Base-by-base conservation (phyloP, 768 basidiomycete genomes). In the Sistotremastrum niveocremeum region DNA sequence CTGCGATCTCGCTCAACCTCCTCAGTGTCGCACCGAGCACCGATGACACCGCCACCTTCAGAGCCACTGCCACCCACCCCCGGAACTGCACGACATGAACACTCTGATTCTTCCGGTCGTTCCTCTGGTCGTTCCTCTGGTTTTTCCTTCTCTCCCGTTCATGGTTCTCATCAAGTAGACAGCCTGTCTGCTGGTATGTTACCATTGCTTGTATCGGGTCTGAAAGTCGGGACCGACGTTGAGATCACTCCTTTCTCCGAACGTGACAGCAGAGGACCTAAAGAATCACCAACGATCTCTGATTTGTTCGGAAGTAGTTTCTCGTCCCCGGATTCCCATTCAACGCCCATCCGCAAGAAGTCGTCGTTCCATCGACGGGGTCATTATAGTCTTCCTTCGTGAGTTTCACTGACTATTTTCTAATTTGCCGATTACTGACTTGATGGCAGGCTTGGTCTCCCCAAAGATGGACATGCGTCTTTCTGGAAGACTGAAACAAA, bases 361-460 rank as follows among this genome's bases (percentile, higher is more conserved):
- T 79, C 75, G 59, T 62, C 75, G 32, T 60, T 58, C 39, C 78
- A 79, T 60, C 79, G 73, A 60, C 71, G 68, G 53, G 72, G 76
- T 42, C 77, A 79, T 52, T 74, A 74, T 60, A 81, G 80, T 63
- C 63, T 83, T 47, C 77, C 80, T 2, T 81, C 79, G 79, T 79
- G 60, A 44, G 69, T 52, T 51, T 53, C 4, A 8, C 47, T 29
- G 38, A 29, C 37, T 8, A 6, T 40, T 30, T 29, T 38, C 36
- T 5, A 10, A 11, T 37, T 51, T n/a, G 48, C 42, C 3, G 12
- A 11, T 52, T 20, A 8, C 28, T 20, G 20, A 47, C 41, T n/a
- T 46, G 43, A 34, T 41, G 31, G 31, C 28, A 84, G 81, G 51
- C 67, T 83, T 31, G 66, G 75, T 50, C 73, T 84, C 35, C 74